phyloP scores from a whole-genome alignment of 805 yeast genomes.

The Kurtzmaniella cleridarum region DNA sequence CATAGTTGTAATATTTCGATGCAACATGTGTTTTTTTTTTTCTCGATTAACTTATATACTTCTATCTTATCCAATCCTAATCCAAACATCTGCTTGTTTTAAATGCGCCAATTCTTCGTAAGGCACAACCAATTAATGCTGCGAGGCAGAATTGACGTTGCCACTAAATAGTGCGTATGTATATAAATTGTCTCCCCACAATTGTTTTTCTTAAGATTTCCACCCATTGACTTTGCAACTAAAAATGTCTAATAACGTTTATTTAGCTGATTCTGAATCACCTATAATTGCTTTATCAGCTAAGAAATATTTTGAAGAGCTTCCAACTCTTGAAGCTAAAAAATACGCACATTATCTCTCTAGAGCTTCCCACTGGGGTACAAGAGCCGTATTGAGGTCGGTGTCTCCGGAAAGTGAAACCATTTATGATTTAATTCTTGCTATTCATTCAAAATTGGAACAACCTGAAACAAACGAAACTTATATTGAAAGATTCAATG shows the following conservation, averaged over 20 bases:
- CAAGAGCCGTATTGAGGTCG: slow-evolving; percentile 72
- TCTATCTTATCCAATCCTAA: neutral
- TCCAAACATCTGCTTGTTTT: neutral
- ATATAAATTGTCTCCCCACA: neutral
- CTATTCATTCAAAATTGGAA: slow-evolving; percentile 46
- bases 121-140: neutral
- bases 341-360: slow-evolving; percentile 77
- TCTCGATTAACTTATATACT: too few species aligned
- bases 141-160: neutral
- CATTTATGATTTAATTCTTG: slow-evolving; percentile 65
- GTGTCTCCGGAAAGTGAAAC: slow-evolving; percentile 78
- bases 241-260: neutral
- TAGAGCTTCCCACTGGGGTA: slow-evolving; percentile 79
- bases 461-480: slow-evolving; percentile 37
- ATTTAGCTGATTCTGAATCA: slow-evolving; percentile 36
- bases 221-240: neutral
- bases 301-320: slow-evolving; percentile 59
- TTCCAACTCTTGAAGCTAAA: slow-evolving; percentile 53
- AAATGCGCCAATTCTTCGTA: neutral
- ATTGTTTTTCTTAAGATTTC: neutral
- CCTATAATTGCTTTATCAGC: slow-evolving; percentile 51
- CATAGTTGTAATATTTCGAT: too few species aligned
- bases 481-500: slow-evolving; percentile 32
- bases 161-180: neutral
- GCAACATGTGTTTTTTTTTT: too few species aligned